Base-by-base conservation (phyloP, 2,329 filamentous ascomycete species). In the Epicoccum nigrum region DNA sequence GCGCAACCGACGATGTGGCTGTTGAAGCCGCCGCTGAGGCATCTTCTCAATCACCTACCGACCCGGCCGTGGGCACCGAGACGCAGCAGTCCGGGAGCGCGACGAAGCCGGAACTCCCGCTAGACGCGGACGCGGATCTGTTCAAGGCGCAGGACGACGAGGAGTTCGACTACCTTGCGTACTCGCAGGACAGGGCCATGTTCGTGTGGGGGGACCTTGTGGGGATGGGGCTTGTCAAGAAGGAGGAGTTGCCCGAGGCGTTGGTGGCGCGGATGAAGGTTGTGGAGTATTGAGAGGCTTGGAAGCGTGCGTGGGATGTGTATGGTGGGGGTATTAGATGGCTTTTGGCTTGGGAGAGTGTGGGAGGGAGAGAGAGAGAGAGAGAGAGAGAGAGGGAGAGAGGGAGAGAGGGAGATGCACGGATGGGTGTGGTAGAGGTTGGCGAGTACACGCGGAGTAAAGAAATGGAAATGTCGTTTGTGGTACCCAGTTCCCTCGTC, bases 181-280 rank as follows among this genome's bases (percentile, higher is more conserved):
- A 97, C 74, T 86, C 94, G 7, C 90, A 96, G 74, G 90, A 97
- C 59, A 82, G 94, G 12, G 92, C 91, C 0, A 80, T 94, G 76
- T 94, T 97, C 74, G 94, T 99, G 76, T 95, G 93, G 89, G 92
- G 92, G 1, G 94, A 99, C 76, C 86, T 91, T 44, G 77, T 97
- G 48, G 77, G 81, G 47, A 74, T 96, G 73, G 92, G 92, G 0
- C 75, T 99, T 31, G 80, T 94, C 31, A 85, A 82, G 69, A 73
- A 80, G 55, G 87, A 92, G 60, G 91, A 97, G 19, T 75, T 99
- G 59, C 91, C 92, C 0, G 80, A 83, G 59, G 79, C 79, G n/a
- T 66, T 96, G 65, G 77, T 81, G 59, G 70, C 75, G 42, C 82
- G 80, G 67, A 68, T 95, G 54, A 95, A 93, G 79, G 75, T 83